Conservation (phyloP, 2,329 filamentous ascomycete genomes). For the Elsinoe australis region DNA sequence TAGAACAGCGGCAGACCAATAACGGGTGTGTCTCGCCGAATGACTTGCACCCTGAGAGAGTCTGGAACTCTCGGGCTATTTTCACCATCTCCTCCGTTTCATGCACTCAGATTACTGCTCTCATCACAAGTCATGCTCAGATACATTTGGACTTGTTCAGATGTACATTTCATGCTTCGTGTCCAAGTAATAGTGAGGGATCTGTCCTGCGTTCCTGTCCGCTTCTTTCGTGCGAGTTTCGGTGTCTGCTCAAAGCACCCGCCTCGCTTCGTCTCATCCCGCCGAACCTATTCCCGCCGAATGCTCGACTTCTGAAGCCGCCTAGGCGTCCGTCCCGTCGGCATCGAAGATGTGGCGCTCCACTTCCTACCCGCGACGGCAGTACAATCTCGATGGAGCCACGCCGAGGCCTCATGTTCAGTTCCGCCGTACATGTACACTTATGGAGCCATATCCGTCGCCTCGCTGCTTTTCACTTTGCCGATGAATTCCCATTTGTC, state of each 20-base stretch:
- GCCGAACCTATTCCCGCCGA: too few relatives aligned
- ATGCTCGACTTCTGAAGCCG: background rate
- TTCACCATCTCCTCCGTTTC: too few relatives aligned
- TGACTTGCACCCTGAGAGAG: too few relatives aligned
- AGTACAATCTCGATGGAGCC: too few relatives aligned
- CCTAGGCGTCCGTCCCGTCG: background rate
- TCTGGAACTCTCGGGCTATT: constrained; percentile 1
- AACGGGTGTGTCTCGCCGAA: background rate
- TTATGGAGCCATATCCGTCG: background rate
- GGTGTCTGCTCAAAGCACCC: background rate
- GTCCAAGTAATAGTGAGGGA: background rate
- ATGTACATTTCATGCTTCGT: constrained; percentile 14
- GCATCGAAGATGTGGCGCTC: constrained; percentile 3
- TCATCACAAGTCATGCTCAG: background rate
- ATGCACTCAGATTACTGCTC: too few relatives aligned
- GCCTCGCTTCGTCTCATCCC: too few relatives aligned
- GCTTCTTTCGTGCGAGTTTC: background rate
- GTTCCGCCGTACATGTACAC: too few relatives aligned
- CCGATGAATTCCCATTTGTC: too few relatives aligned
- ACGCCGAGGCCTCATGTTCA: too few relatives aligned
- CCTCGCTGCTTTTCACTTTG: background rate
- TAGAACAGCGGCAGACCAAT: constrained; percentile 9
- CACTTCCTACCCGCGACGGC: too few relatives aligned
- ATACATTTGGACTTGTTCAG: too few relatives aligned
- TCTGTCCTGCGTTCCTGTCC: constrained; percentile 2